A percentile compares a stretch with the other conserved stretches of the same genome.
phyloP scores from a whole-genome alignment of 1,284 basidiomycete species.

The Ganoderma sinense region DNA sequence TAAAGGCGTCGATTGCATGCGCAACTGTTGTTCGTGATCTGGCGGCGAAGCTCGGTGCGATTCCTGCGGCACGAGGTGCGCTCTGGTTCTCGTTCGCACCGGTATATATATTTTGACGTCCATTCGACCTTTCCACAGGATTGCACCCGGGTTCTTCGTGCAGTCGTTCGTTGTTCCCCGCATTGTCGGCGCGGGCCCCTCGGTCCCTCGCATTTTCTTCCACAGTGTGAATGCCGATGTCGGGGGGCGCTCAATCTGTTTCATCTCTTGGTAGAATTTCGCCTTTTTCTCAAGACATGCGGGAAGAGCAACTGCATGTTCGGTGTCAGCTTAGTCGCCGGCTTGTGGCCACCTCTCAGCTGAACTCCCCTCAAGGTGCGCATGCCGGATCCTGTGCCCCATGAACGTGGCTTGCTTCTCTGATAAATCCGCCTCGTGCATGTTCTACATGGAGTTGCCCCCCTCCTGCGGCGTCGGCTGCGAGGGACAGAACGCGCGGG shows the following conservation, averaged over 20 bases:
- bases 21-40: not conserved
- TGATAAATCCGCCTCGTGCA: conserved; percentile 19
- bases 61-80: not conserved
- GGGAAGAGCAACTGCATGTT: not conserved
- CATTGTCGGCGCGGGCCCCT: not conserved
- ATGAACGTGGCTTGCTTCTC: conserved; percentile 9
- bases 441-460: not conserved
- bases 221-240: conserved; percentile 9
- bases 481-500: not conserved
- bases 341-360: not conserved
- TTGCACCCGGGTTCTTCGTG: not conserved
- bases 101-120: not conserved
- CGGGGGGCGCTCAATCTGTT: conserved; percentile 14
- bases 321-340: conserved; percentile 1
- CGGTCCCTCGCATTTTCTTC: conserved; percentile 10
- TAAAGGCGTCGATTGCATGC: not conserved
- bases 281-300: not conserved
- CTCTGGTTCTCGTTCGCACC: not conserved
- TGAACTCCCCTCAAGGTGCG: not conserved
- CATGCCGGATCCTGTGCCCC: not conserved
- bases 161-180: not conserved
- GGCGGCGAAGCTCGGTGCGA: not conserved
- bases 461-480: conserved; percentile 18
- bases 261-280: conserved; percentile 3
- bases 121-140: conserved; percentile 1